phyloP scores from a whole-genome alignment of 2,329 filamentous ascomycete species.

The Berkeleyomyces rouxiae region DNA sequence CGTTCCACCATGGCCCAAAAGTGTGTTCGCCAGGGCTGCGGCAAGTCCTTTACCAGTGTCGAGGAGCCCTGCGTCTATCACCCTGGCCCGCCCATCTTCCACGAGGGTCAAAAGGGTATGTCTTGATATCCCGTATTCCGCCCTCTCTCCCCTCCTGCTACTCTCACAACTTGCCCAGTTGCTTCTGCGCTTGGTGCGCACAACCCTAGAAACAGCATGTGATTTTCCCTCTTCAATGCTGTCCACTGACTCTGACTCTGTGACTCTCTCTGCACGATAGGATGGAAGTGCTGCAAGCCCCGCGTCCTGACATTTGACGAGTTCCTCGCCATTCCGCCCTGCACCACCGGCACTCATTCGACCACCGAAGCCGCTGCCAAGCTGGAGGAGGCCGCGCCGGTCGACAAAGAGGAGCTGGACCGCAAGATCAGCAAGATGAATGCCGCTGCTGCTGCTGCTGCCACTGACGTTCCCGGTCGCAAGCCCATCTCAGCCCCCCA shows the following conservation, averaged over 20 bases:
- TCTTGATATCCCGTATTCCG: conserved; percentile 10
- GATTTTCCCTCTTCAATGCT: conserved; percentile 9
- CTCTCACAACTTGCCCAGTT: neutral
- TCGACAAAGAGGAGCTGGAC: conserved; percentile 26
- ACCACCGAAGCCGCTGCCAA: conserved; percentile 56
- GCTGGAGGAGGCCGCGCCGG: conserved; percentile 39
- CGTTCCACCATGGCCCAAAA: conserved; percentile 50
- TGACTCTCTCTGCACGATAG: conserved; percentile 28
- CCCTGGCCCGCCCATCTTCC: conserved; percentile 83
- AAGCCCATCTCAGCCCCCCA: conserved; percentile 25
- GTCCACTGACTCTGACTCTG: neutral
- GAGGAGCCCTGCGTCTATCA: conserved; percentile 75
- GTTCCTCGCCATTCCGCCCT: conserved; percentile 83
- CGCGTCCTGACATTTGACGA: conserved; percentile 95
- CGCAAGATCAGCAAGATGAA: conserved; percentile 38
- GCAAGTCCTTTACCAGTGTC: conserved; percentile 67
- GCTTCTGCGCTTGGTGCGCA: neutral
- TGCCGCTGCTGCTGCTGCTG: conserved; percentile 26
- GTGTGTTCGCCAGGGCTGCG: conserved; percentile 93
- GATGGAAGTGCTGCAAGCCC: conserved; percentile 98
- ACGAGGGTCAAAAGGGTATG: conserved; percentile 95
- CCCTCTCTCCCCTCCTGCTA: neutral
- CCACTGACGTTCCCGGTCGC: conserved; percentile 25
- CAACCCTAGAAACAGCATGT: neutral
- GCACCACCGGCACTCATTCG: conserved; percentile 83